These are phyloP conservation scores for Xylaria arbuscula DNA, from an alignment of 2,329 filamentous ascomycete genomes.

Conservation along the genomic window DNA sequence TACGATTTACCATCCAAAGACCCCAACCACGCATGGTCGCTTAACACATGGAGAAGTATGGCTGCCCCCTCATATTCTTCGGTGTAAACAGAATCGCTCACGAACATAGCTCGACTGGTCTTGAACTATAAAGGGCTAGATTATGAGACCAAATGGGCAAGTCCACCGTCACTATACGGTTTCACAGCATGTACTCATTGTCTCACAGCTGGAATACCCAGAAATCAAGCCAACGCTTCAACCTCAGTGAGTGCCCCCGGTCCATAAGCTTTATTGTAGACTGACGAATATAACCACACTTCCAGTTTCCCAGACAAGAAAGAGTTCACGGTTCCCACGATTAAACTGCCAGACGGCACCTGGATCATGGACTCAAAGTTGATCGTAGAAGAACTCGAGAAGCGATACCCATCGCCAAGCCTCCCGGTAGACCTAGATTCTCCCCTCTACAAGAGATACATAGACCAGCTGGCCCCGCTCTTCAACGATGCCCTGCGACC, in stretches of 20 bases:
- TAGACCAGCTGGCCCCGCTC: conserved; percentile 52
- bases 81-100: conserved; percentile 21
- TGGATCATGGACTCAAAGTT: conserved; percentile 72
- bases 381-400: conserved; percentile 70
- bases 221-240: conserved; percentile 68
- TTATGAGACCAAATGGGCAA: conserved; percentile 74
- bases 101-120: conserved; percentile 65
- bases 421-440: conserved; percentile 64
- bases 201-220: conserved; percentile 68
- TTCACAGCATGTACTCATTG: background rate
- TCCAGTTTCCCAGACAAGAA: conserved; percentile 56
- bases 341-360: conserved; percentile 59
- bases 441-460: conserved; percentile 59
- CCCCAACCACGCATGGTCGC: conserved; percentile 66
- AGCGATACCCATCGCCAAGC: conserved; percentile 66
- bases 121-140: conserved; percentile 75
- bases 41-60: conserved; percentile 77
- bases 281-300: conserved; percentile 9
- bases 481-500: conserved; percentile 51
- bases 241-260: conserved; percentile 58
- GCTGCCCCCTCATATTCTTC: background rate
- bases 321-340: conserved; percentile 49
- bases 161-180: background rate
- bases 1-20: conserved; percentile 71
- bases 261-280: conserved; percentile 9